Conservation (phyloP, 208 protist species). For the Wallacemonas collosoma region DNA sequence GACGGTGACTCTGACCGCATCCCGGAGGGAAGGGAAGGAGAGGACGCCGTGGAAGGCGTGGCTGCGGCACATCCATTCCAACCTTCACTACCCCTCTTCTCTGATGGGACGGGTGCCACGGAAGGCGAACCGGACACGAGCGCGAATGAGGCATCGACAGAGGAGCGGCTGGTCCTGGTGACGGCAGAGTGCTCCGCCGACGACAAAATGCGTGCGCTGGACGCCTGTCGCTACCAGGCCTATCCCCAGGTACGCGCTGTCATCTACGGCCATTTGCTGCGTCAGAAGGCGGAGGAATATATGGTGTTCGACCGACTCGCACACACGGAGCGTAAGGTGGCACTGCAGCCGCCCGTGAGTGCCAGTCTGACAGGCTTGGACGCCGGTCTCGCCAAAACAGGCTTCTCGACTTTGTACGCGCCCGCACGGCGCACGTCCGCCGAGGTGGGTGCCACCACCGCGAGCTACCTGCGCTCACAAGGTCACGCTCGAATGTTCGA, state of each 20-base stretch:
- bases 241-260: slow-evolving; percentile 1
- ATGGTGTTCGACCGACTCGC: not conserved
- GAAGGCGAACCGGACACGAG: too few relatives aligned
- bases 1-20: not conserved
- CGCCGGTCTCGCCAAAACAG: not conserved
- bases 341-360: slow-evolving; percentile 1
- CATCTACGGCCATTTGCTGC: slow-evolving; percentile 9
- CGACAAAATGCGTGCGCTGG: not conserved
- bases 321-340: slow-evolving; percentile 6
- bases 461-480: not conserved
- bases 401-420: not conserved
- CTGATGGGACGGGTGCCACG: too few relatives aligned
- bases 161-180: not conserved
- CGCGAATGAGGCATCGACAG: not conserved
- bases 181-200: slow-evolving; percentile 13
- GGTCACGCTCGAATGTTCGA: not conserved
- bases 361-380: not conserved
- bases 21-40: not conserved
- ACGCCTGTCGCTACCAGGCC: slow-evolving; percentile 6
- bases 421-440: not conserved
- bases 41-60: not conserved
- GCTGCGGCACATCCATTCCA: too few relatives aligned
- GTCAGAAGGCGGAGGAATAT: slow-evolving; percentile 12
- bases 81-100: too few relatives aligned
- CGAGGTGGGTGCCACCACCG: slow-evolving; percentile 6